phyloP scores from a whole-genome alignment of 805 yeast species.

The Ogataea kodamae region DNA sequence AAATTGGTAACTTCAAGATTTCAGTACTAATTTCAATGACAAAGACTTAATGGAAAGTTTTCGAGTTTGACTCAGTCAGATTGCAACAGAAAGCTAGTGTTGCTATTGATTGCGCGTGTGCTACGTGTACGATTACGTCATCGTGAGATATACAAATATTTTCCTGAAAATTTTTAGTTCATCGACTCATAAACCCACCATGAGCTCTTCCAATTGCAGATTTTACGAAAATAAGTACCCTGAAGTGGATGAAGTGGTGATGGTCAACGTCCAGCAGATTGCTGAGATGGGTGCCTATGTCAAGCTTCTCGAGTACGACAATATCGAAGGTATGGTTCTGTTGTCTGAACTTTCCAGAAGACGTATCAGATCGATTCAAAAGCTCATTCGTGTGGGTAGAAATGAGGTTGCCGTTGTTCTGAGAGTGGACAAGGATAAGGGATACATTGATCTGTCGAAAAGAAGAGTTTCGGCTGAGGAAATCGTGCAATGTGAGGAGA shows the following conservation, averaged over 20 bases:
- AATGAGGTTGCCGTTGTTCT: conserved; percentile 97
- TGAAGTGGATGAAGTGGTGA: conserved; percentile 97
- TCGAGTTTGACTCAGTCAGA: neutral
- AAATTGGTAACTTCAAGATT: too few species aligned
- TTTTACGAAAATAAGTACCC: conserved; percentile 98
- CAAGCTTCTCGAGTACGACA: conserved; percentile 92
- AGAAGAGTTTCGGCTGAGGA: conserved; percentile 98
- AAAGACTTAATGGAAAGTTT: too few species aligned
- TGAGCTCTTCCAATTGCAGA: conserved; percentile 91
- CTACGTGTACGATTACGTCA: conserved; percentile 9
- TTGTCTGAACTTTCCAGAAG: conserved; percentile 95
- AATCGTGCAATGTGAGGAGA: conserved; percentile 94
- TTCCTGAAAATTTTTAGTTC: conserved; percentile 10
- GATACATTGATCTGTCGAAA: conserved; percentile 94
- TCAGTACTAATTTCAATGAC: too few species aligned
- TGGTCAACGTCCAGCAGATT: conserved; percentile 97
- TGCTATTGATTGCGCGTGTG: too few species aligned
- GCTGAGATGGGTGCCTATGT: conserved; percentile 99
- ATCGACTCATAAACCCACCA: conserved; percentile 28
- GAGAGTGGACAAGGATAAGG: conserved; percentile 98
- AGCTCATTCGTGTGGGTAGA: conserved; percentile 95
- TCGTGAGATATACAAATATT: conserved; percentile 2
- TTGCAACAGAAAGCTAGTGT: neutral
- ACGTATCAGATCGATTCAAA: conserved; percentile 97
- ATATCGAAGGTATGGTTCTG: conserved; percentile 97